Evolutionary conservation across 257 asterid species (phyloP).

Genomic region (Solanum sejunctum): DNA sequence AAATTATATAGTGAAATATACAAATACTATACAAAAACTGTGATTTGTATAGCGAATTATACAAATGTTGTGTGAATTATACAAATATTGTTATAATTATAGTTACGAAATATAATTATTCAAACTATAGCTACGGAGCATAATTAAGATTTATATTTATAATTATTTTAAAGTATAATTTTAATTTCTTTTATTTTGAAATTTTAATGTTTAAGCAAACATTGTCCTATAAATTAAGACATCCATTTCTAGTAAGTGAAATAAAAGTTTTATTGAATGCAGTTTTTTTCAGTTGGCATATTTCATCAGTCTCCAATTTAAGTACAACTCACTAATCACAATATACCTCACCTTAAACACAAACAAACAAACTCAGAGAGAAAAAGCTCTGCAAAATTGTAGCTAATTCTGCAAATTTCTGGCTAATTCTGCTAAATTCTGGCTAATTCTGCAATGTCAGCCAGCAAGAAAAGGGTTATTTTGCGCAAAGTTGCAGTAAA

Average conservation of each 20-base stretch:
- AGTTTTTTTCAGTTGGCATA: not conserved
- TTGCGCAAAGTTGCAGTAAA: conserved; percentile 34
- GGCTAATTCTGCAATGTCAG: conserved; percentile 20
- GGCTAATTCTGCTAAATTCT: not conserved
- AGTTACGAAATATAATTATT: too few relatives aligned
- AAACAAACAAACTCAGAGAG: not conserved
- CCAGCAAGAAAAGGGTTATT: conserved; percentile 25
- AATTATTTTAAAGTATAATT: too few relatives aligned
- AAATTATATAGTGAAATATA: too few relatives aligned
- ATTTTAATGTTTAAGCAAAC: not conserved
- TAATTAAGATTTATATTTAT: too few relatives aligned
- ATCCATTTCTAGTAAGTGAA: not conserved
- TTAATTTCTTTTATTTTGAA: too few relatives aligned
- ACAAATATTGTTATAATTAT: too few relatives aligned
- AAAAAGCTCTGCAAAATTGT: not conserved
- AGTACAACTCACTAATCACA: not conserved
- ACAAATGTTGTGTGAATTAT: too few relatives aligned
- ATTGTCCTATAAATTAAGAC: too few relatives aligned
- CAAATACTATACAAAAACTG: too few relatives aligned
- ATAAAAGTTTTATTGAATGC: not conserved
- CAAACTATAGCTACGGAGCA: too few relatives aligned
- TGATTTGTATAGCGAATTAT: too few relatives aligned
- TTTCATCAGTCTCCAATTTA: not conserved
- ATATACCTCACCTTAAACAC: not conserved
- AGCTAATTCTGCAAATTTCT: not conserved